Evolutionary conservation across 2,329 filamentous ascomycete genomes (phyloP).

Genomic region (Aspergillus uvarum): DNA sequence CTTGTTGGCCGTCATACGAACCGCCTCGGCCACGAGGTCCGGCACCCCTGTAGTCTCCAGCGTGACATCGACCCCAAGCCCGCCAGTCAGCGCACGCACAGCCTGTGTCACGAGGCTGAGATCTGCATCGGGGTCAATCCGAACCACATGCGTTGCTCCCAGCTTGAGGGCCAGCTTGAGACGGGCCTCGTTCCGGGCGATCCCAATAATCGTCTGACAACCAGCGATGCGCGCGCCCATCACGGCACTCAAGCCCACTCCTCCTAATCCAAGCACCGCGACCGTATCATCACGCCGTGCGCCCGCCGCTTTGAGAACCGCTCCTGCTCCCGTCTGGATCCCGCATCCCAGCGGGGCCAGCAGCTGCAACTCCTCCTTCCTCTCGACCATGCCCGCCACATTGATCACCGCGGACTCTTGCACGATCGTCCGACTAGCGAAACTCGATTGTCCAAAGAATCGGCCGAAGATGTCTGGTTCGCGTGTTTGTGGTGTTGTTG

Average conservation of each 20-base stretch:
- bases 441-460: slow-evolving; percentile 54
- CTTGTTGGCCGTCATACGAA: slow-evolving; percentile 45
- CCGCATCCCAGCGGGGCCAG: slow-evolving; percentile 11
- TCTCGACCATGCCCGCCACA: slow-evolving; percentile 40
- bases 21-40: slow-evolving; percentile 43
- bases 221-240: slow-evolving; percentile 50
- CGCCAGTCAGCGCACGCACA: slow-evolving; percentile 37
- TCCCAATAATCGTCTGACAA: slow-evolving; percentile 41
- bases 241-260: slow-evolving; percentile 49
- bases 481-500: not conserved
- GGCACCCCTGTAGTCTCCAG: slow-evolving; percentile 54
- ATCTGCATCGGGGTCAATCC: slow-evolving; percentile 28
- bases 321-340: slow-evolving; percentile 6
- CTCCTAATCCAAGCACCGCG: slow-evolving; percentile 45
- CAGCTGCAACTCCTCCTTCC: slow-evolving; percentile 34
- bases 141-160: slow-evolving; percentile 42
- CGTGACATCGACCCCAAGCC: slow-evolving; percentile 45
- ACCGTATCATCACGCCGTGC: slow-evolving; percentile 1
- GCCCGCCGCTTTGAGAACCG: slow-evolving; percentile 5
- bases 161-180: slow-evolving; percentile 42
- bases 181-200: slow-evolving; percentile 40
- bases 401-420: slow-evolving; percentile 45
- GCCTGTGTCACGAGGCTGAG: slow-evolving; percentile 32
- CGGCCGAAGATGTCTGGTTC: slow-evolving; percentile 33
- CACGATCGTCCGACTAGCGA: slow-evolving; percentile 42